phyloP scores from a whole-genome alignment of 768 basidiomycete species.

The Kwoniella bestiolae region DNA sequence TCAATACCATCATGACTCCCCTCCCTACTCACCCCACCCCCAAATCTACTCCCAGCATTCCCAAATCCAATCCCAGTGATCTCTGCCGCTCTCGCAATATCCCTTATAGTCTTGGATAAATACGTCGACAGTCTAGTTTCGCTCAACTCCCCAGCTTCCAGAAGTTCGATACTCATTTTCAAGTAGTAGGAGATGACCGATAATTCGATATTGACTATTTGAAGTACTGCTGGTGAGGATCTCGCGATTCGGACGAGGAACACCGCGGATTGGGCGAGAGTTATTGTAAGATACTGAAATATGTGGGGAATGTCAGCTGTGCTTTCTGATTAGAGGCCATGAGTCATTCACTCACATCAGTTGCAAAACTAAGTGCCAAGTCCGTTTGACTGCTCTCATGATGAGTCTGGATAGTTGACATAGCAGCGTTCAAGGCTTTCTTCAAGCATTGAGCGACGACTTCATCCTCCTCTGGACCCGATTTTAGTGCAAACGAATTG shows the following conservation, averaged over 20 bases:
- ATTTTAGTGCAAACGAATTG: slow-evolving; percentile 45
- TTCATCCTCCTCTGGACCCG: slow-evolving; percentile 35
- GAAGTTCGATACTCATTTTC: slow-evolving; percentile 41
- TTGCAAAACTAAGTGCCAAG: slow-evolving; percentile 43
- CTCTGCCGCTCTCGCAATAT: slow-evolving; percentile 38
- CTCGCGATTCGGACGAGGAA: slow-evolving; percentile 39
- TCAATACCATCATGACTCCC: background rate
- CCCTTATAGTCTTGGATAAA: slow-evolving; percentile 43
- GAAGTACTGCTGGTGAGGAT: slow-evolving; percentile 24
- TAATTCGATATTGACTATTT: slow-evolving; percentile 27
- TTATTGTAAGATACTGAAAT: slow-evolving; percentile 33
- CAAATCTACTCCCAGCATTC: background rate
- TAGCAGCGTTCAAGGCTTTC: slow-evolving; percentile 46
- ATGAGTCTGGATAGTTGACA: slow-evolving; percentile 43
- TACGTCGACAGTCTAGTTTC: slow-evolving; percentile 40
- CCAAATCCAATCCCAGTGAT: slow-evolving; percentile 19
- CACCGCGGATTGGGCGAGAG: slow-evolving; percentile 28
- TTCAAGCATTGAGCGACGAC: slow-evolving; percentile 34
- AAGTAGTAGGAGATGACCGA: slow-evolving; percentile 43
- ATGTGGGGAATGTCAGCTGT: background rate
- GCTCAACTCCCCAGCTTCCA: slow-evolving; percentile 38
- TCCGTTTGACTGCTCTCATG: slow-evolving; percentile 46
- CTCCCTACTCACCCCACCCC: background rate
- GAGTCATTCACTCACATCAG: slow-evolving; percentile 35
- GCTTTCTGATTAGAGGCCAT: background rate